These are phyloP conservation scores for Exutisphaerella laricina DNA, from an alignment of 2,329 filamentous ascomycete genomes.

Conservation along the genomic window DNA sequence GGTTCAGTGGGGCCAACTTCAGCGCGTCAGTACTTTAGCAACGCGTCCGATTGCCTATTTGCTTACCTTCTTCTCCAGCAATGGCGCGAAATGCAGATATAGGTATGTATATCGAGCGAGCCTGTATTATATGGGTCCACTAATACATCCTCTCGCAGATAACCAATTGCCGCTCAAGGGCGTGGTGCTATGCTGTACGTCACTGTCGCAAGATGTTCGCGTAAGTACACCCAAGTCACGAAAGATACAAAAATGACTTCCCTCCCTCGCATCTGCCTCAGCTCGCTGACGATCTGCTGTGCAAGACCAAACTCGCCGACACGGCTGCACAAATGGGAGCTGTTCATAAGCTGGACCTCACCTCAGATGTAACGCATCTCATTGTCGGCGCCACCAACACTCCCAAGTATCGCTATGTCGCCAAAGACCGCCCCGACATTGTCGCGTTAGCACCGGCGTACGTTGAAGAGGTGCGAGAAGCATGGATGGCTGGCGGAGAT, in stretches of 20 bases:
- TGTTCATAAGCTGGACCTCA: conserved; percentile 81
- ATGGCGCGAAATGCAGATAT: conserved; percentile 15
- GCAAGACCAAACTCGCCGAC: conserved; percentile 39
- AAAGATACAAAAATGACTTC: conserved; percentile 3
- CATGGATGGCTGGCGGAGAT: conserved; percentile 74
- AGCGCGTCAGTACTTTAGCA: background rate
- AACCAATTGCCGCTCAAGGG: conserved; percentile 24
- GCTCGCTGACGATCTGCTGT: conserved; percentile 6
- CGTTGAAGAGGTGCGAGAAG: conserved; percentile 71
- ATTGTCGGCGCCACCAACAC: conserved; percentile 86
- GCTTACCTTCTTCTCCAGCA: conserved; percentile 6
- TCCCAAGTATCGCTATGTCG: conserved; percentile 92
- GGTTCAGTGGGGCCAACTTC: no score
- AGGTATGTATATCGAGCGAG: background rate
- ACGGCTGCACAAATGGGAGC: conserved; percentile 79
- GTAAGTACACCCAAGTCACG: conserved; percentile 20
- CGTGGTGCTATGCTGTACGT: conserved; percentile 33
- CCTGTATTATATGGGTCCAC: background rate
- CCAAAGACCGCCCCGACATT: conserved; percentile 80
- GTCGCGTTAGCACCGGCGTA: conserved; percentile 75
- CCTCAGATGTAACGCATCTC: conserved; percentile 92
- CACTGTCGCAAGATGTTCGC: conserved; percentile 31
- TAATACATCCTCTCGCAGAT: conserved; percentile 2
- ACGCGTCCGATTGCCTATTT: background rate
- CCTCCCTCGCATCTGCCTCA: conserved; percentile 1